Evolutionary conservation across 1,284 basidiomycete species (phyloP).

Genomic region (Boletus semigastroideus): DNA sequence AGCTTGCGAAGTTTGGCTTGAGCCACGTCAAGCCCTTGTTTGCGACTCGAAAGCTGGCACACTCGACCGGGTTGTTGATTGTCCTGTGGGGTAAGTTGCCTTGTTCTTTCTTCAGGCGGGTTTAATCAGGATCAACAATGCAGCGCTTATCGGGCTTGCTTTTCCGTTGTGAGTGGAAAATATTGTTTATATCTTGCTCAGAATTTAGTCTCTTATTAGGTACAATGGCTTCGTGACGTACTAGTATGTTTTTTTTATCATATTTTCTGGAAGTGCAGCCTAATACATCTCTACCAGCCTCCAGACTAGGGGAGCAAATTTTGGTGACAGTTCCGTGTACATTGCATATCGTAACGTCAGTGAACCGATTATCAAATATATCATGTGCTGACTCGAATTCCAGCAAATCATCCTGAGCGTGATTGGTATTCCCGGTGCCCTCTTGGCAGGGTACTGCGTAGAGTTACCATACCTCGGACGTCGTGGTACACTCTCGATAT

Average conservation of each 20-base stretch:
- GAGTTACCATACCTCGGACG: conserved; percentile 60
- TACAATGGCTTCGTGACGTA: conserved; percentile 64
- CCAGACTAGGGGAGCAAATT: conserved; percentile 56
- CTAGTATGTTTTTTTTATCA: conserved; percentile 44
- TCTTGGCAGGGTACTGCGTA: conserved; percentile 60
- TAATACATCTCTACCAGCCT: conserved; percentile 41
- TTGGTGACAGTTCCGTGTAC: conserved; percentile 61
- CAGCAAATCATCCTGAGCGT: conserved; percentile 69
- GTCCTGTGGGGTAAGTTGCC: conserved; percentile 55
- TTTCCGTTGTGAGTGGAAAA: conserved; percentile 56
- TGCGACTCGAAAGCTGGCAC: conserved; percentile 59
- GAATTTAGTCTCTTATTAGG: conserved; percentile 26
- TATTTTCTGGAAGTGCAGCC: not conserved
- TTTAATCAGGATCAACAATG: conserved; percentile 2
- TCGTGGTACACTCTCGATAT: conserved; percentile 61
- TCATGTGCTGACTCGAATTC: conserved; percentile 2
- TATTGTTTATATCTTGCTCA: not conserved
- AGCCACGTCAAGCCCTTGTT: conserved; percentile 59
- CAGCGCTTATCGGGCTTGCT: conserved; percentile 71
- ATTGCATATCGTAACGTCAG: conserved; percentile 69
- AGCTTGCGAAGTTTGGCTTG: conserved; percentile 44
- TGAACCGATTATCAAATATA: not conserved
- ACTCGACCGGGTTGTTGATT: conserved; percentile 60
- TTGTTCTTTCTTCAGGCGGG: not conserved
- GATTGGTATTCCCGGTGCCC: conserved; percentile 67